Percentiles rank a stretch among this genome's conserved stretches.
These are phyloP conservation scores for Globisporangium uncinulatum DNA, from an alignment of 352 stramenopile genomes.

Conservation along the genomic window DNA sequence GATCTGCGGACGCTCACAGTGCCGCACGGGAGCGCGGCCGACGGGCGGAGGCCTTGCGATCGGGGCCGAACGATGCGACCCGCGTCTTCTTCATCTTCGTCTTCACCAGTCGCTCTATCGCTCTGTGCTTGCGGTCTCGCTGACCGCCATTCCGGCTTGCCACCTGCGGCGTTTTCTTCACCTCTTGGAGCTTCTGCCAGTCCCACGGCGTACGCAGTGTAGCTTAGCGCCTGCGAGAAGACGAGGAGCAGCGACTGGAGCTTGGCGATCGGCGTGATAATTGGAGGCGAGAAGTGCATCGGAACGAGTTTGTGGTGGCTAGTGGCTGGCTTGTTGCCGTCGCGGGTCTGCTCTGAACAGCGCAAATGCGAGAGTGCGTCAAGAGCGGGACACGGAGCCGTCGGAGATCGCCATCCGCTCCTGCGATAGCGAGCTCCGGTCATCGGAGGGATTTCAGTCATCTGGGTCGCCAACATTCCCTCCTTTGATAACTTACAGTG, in stretches of 20 bases:
- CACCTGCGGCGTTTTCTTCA: too few relatives aligned
- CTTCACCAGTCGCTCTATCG: not conserved
- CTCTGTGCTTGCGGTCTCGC: not conserved
- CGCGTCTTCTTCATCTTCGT: not conserved
- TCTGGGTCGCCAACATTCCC: too few relatives aligned
- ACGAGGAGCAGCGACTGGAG: not conserved
- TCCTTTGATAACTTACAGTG: too few relatives aligned
- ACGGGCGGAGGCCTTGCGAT: not conserved
- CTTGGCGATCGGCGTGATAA: slow-evolving; percentile 3
- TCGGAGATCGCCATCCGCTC: too few relatives aligned
- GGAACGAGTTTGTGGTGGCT: not conserved
- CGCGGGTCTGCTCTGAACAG: not conserved
- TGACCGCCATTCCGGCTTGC: not conserved
- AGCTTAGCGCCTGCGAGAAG: not conserved
- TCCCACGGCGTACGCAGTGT: not conserved
- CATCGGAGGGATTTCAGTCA: too few relatives aligned
- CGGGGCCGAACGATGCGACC: not conserved
- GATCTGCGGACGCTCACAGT: not conserved
- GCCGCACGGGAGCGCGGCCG: not conserved
- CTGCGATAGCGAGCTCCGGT: too few relatives aligned
- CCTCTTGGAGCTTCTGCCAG: not conserved
- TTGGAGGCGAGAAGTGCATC: slow-evolving; percentile 8
- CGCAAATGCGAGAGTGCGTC: not conserved
- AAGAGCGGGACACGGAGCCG: too few relatives aligned
- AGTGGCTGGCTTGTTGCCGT: not conserved